These are phyloP conservation scores for Iris pallida DNA, from an alignment of 116 monocot species.

Conservation along the genomic window DNA sequence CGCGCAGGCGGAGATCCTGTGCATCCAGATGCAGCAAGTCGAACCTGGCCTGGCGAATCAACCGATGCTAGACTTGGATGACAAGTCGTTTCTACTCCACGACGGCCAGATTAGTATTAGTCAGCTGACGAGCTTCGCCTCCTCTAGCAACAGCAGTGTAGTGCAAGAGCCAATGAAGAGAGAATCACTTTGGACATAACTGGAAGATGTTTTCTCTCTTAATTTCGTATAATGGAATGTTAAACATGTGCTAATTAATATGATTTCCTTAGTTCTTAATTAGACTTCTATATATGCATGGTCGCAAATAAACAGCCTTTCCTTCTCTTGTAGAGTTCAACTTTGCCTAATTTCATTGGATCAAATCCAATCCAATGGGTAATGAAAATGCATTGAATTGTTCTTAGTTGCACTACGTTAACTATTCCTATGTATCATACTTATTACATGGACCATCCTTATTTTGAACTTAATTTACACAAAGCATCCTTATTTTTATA, in stretches of 20 bases:
- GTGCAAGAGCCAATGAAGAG: background rate
- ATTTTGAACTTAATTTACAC: no score
- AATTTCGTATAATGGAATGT: background rate
- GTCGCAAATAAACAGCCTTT: no score
- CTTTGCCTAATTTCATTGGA: no score
- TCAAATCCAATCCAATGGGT: no score
- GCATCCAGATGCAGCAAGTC: slow-evolving; percentile 74
- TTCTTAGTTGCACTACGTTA: no score
- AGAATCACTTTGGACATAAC: slow-evolving; percentile 3
- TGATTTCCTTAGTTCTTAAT: background rate
- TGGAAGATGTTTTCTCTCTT: background rate
- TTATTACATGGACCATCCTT: no score
- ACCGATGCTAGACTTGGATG: background rate
- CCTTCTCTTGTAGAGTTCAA: no score
- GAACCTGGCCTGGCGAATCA: background rate
- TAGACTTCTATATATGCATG: no score
- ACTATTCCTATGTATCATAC: no score
- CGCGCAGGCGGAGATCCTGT: slow-evolving; percentile 69
- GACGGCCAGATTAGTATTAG: background rate
- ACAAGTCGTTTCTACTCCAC: background rate
- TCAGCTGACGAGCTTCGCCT: background rate
- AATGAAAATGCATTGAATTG: no score
- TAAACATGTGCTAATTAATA: background rate
- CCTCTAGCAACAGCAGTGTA: background rate
- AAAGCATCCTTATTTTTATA: no score